Percentiles rank a stretch among this genome's conserved stretches.
phyloP scores from a whole-genome alignment of 2,329 filamentous ascomycete species.

The Lojkania enalia region DNA sequence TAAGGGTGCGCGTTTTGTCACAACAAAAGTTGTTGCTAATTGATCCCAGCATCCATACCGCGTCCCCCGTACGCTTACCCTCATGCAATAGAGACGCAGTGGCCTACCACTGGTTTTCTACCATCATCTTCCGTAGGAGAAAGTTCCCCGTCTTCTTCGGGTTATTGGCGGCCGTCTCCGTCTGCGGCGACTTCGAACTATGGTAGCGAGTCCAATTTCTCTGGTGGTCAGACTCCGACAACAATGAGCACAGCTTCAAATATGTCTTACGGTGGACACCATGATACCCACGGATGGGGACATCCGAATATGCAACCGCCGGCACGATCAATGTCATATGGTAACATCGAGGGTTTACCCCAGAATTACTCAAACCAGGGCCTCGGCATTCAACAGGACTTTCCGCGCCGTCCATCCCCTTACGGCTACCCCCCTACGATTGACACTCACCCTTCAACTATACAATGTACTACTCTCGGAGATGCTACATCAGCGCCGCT shows the following conservation, averaged over 20 bases:
- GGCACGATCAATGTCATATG: slow-evolving; percentile 45
- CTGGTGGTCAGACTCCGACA: slow-evolving; percentile 38
- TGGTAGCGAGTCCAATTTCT: slow-evolving; percentile 42
- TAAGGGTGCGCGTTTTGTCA: slow-evolving; percentile 18
- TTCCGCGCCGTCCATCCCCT: slow-evolving; percentile 35
- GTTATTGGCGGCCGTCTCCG: slow-evolving; percentile 41
- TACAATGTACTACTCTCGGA: slow-evolving; percentile 32
- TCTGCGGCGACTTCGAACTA: slow-evolving; percentile 40
- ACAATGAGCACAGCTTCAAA: slow-evolving; percentile 43
- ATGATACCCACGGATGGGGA: slow-evolving; percentile 35
- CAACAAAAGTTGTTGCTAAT: slow-evolving; percentile 17
- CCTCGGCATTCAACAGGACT: slow-evolving; percentile 39
- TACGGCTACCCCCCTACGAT: slow-evolving; percentile 39
- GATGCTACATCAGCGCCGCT: slow-evolving; percentile 33
- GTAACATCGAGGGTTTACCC: slow-evolving; percentile 42
- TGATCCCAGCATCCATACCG: slow-evolving; percentile 33
- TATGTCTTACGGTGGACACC: slow-evolving; percentile 37
- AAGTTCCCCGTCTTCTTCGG: slow-evolving; percentile 35
- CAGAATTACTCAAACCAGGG: slow-evolving; percentile 37
- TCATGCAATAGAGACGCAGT: slow-evolving; percentile 42
- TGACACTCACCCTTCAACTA: slow-evolving; percentile 34
- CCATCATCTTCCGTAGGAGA: slow-evolving; percentile 42
- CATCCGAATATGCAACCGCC: slow-evolving; percentile 35
- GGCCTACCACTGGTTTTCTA: slow-evolving; percentile 36
- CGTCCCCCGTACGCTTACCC: slow-evolving; percentile 39